Percentiles rank a stretch among this genome's conserved stretches.
These are phyloP conservation scores for Przewalskia tangutica DNA, from an alignment of 257 asterid species.

Conservation along the genomic window DNA sequence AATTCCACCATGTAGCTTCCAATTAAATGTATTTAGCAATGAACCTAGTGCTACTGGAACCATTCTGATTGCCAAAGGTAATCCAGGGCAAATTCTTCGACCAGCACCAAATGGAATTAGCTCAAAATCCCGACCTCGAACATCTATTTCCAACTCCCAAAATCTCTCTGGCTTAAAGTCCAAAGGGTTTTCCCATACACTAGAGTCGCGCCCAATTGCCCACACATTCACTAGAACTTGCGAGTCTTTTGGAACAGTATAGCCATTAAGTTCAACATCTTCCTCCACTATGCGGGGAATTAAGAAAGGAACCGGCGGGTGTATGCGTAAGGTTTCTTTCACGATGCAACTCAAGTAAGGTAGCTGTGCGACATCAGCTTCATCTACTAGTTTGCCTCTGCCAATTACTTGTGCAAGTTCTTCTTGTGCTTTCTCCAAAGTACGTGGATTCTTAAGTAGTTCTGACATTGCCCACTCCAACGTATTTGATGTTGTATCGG, in stretches of 20 bases:
- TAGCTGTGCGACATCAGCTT: slow-evolving; percentile 11
- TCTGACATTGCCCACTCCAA: slow-evolving; percentile 29
- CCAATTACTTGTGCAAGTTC: slow-evolving; percentile 21
- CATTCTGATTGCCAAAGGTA: slow-evolving; percentile 20
- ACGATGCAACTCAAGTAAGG: slow-evolving; percentile 17
- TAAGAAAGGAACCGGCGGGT: slow-evolving; percentile 21
- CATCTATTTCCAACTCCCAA: slow-evolving; percentile 12
- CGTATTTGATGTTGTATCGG: slow-evolving; percentile 18
- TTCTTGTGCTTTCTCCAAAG: slow-evolving; percentile 16
- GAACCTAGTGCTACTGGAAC: slow-evolving; percentile 24
- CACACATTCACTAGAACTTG: slow-evolving; percentile 22
- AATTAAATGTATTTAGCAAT: slow-evolving; percentile 17
- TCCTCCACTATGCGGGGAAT: slow-evolving; percentile 15
- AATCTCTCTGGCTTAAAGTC: slow-evolving; percentile 24
- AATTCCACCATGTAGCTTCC: slow-evolving; percentile 22
- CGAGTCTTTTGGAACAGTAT: slow-evolving; percentile 7
- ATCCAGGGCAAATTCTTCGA: slow-evolving; percentile 23
- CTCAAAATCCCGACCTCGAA: slow-evolving; percentile 22
- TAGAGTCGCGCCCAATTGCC: slow-evolving; percentile 22
- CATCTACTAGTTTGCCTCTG: slow-evolving; percentile 10
- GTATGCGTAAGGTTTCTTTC: slow-evolving; percentile 23
- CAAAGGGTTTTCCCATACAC: slow-evolving; percentile 11
- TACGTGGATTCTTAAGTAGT: slow-evolving; percentile 5
- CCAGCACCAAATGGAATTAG: slow-evolving; percentile 28
- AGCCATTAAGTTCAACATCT: slow-evolving; percentile 14